phyloP scores from a whole-genome alignment of 257 asterid genomes.

The Primulina huaijiensis region DNA sequence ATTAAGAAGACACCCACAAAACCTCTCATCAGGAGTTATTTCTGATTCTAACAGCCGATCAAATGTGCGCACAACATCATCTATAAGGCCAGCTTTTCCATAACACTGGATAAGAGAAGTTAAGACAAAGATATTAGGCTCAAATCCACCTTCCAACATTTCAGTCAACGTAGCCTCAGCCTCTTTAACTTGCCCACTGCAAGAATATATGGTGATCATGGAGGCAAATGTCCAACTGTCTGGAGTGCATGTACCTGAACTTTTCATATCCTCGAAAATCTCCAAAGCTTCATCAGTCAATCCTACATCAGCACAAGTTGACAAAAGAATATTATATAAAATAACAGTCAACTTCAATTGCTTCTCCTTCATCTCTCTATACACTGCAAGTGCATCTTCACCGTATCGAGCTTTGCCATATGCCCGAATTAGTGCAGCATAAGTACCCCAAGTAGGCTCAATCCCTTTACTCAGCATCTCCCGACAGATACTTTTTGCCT shows the following conservation, averaged over 20 bases:
- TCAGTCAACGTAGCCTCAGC: constrained; percentile 66
- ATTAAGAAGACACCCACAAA: constrained; percentile 74
- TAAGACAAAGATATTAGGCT: constrained; percentile 62
- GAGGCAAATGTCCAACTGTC: constrained; percentile 83
- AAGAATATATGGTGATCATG: constrained; percentile 64
- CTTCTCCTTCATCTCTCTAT: constrained; percentile 85
- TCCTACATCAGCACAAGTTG: constrained; percentile 84
- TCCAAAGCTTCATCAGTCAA: constrained; percentile 66
- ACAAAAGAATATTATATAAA: constrained; percentile 69
- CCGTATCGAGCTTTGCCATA: constrained; percentile 72
- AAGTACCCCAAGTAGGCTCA: constrained; percentile 68
- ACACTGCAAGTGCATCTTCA: constrained; percentile 64
- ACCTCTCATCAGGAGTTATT: constrained; percentile 70
- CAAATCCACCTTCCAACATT: constrained; percentile 77
- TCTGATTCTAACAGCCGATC: constrained; percentile 46
- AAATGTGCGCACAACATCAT: constrained; percentile 77
- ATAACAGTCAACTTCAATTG: constrained; percentile 57
- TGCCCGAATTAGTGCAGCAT: constrained; percentile 75
- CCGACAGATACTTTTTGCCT: constrained; percentile 61
- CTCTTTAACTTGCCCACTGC: constrained; percentile 77
- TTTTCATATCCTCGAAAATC: constrained; percentile 73
- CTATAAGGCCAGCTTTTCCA: constrained; percentile 72
- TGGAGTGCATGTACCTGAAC: constrained; percentile 50
- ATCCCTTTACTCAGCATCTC: constrained; percentile 65
- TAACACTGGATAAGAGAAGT: constrained; percentile 91